A percentile compares a stretch with the other conserved stretches of the same genome.
These are phyloP conservation scores for Agastache rugosa DNA, from an alignment of 257 asterid genomes.

Conservation along the genomic window DNA sequence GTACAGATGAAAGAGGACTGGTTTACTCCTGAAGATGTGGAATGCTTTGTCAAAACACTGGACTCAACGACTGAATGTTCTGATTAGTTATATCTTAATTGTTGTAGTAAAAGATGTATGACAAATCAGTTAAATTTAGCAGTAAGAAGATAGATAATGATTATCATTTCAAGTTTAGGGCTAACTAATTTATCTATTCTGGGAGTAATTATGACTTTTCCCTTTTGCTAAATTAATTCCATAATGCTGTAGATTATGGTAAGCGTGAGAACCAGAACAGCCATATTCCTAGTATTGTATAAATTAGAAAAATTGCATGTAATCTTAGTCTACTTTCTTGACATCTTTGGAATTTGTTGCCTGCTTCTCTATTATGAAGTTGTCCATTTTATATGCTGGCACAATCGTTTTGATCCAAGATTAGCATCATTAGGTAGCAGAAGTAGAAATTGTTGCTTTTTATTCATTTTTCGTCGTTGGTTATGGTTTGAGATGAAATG, in stretches of 20 bases:
- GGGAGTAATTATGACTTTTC: not conserved
- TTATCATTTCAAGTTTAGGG: not conserved
- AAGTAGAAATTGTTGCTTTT: not conserved
- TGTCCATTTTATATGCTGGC: constrained; percentile 10
- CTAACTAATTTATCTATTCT: not conserved
- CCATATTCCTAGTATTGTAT: not conserved
- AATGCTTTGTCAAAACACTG: constrained; percentile 35
- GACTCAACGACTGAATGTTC: constrained; percentile 28
- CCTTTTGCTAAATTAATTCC: constrained; percentile 15
- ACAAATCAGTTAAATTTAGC: constrained; percentile 15
- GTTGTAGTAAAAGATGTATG: not conserved
- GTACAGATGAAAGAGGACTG: constrained; percentile 46
- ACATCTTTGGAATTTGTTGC: not conserved
- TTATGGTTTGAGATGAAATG: constrained; percentile 22
- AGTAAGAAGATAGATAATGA: constrained; percentile 15
- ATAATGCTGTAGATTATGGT: not conserved
- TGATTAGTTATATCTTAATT: not conserved
- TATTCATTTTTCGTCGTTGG: not conserved
- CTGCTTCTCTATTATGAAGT: not conserved
- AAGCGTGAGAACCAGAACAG: constrained; percentile 13
- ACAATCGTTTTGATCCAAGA: constrained; percentile 6
- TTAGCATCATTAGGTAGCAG: constrained; percentile 5
- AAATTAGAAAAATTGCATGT: not conserved
- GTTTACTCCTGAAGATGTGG: constrained; percentile 45
- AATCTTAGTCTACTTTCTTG: not conserved